phyloP scores from a whole-genome alignment of 2,329 filamentous ascomycete genomes.

The Apiospora malaysiana region DNA sequence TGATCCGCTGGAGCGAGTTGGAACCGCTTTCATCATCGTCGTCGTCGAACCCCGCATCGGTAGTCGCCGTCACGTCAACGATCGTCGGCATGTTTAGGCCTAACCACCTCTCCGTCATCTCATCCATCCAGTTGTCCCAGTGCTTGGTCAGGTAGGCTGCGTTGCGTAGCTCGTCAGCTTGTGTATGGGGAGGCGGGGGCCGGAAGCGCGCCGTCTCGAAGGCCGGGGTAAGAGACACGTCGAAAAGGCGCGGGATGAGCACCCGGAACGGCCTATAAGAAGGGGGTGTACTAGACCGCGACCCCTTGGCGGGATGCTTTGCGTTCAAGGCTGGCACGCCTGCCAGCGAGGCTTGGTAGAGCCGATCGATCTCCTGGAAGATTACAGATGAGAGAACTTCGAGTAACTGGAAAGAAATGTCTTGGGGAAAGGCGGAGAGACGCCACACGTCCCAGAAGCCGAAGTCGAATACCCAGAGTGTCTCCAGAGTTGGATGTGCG shows the following conservation, averaged over 20 bases:
- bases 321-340: slow-evolving; percentile 26
- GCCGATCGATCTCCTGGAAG: slow-evolving; percentile 52
- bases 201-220: slow-evolving; percentile 52
- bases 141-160: slow-evolving; percentile 54
- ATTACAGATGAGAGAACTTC: slow-evolving; percentile 46
- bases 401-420: slow-evolving; percentile 44
- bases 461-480: slow-evolving; percentile 58
- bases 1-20: slow-evolving; percentile 33
- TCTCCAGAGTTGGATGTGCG: slow-evolving; percentile 47
- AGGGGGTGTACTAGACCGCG: no score
- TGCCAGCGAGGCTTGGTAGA: slow-evolving; percentile 50
- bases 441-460: slow-evolving; percentile 63
- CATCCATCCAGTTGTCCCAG: slow-evolving; percentile 56
- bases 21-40: slow-evolving; percentile 39
- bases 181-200: slow-evolving; percentile 52
- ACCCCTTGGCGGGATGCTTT: slow-evolving; percentile 30
- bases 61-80: background rate
- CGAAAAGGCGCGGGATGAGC: slow-evolving; percentile 57
- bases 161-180: slow-evolving; percentile 60
- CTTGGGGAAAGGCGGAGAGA: slow-evolving; percentile 52
- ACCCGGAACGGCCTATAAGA: slow-evolving; percentile 49
- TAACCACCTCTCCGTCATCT: slow-evolving; percentile 51
- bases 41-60: slow-evolving; percentile 25
- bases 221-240: slow-evolving; percentile 59
- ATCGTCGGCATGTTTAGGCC: slow-evolving; percentile 35